These are phyloP conservation scores for Saccharum hybrid DNA, from an alignment of 202 grass and related monocot species.

Conservation along the genomic window DNA sequence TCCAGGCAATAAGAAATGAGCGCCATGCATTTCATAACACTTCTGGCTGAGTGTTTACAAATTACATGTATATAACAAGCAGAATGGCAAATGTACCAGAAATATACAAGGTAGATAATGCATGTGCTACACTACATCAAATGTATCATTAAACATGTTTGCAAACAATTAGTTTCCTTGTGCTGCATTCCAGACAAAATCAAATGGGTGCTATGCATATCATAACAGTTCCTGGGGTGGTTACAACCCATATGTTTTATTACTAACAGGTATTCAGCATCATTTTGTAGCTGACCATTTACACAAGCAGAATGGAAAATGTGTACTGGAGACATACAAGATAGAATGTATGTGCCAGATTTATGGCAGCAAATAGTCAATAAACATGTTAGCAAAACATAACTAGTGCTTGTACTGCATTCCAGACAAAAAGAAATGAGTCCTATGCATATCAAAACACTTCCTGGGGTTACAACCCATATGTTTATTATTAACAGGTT, in stretches of 20 bases:
- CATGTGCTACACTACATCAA: background rate
- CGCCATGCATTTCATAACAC: background rate
- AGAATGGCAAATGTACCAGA: background rate
- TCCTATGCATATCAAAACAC: background rate
- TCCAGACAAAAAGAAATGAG: background rate
- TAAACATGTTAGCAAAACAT: background rate
- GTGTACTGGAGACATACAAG: background rate
- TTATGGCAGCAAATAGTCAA: background rate
- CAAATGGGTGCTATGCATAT: background rate
- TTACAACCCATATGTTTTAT: background rate
- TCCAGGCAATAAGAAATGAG: background rate
- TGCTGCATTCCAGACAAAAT: background rate
- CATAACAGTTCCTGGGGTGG: background rate
- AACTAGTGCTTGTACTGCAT: background rate
- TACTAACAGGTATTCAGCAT: background rate
- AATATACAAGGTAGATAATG: background rate
- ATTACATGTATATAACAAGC: conserved; percentile 4
- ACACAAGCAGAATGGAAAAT: conserved; percentile 4
- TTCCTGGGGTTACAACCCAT: background rate
- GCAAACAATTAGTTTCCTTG: background rate
- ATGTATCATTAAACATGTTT: background rate
- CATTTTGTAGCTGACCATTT: background rate
- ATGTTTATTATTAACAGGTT: too few relatives aligned
- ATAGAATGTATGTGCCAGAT: background rate
- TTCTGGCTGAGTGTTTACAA: background rate